Evolutionary conservation across 1,284 basidiomycete genomes (phyloP), one percentile per base, ranked within the genome.

Genomic region (Melanopsichium pennsylvanicum): DNA sequence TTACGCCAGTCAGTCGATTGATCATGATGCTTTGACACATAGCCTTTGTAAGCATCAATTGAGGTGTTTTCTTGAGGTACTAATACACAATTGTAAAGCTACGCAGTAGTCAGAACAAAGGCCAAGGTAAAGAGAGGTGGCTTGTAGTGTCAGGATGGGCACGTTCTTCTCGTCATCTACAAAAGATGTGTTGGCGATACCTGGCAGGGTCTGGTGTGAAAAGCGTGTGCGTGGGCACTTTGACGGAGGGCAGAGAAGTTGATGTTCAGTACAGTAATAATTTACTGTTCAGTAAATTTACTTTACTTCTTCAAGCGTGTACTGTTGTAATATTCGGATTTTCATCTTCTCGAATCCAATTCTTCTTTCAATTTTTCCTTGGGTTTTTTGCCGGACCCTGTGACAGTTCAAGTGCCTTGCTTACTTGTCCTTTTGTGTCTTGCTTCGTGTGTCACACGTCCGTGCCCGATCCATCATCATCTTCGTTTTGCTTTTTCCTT

Each of bases 81-180:
- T n/a, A n/a, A n/a, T n/a, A n/a, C n/a, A n/a, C n/a, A n/a, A n/a
- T n/a, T n/a, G n/a, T n/a, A n/a, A n/a, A n/a, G n/a, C n/a, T n/a
- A n/a, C n/a, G n/a, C n/a, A n/a, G n/a, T n/a, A n/a, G n/a, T n/a
- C n/a, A n/a, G n/a, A n/a, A n/a, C n/a, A n/a, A n/a, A n/a, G n/a
- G n/a, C n/a, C n/a, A n/a, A n/a, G n/a, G 34, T 13, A 29, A 29
- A 29, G 27, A 29, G 27, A 29, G 13, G 27, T n/a, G n/a, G n/a
- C n/a, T n/a, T n/a, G n/a, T n/a, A n/a, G 32, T 41, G 32, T 16
- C 11, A 19, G 48, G 34, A 26, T 21, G 11, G 32, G 58, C 50
- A 61, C 58, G 58, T 61, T 61, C 58, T 49, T 27, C 41, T 39
- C 36, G 46, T n/a, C n/a, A 49, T 54, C 50, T 61, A 50, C 50